Conservation (phyloP, 2,329 filamentous ascomycete genomes). For the Calonectria pauciramosa region DNA sequence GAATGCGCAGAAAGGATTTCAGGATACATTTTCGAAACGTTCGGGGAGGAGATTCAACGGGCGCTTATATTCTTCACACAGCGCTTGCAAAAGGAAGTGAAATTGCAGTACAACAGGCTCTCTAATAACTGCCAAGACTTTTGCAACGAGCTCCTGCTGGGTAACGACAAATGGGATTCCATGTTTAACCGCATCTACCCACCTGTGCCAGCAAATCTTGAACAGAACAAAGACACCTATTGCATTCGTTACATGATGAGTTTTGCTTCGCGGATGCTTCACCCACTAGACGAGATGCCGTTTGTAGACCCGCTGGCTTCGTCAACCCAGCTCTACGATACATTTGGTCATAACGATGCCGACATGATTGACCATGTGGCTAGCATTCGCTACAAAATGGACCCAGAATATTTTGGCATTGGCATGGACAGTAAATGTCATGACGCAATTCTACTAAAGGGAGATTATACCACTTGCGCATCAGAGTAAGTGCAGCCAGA, state of each 20-base stretch:
- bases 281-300: not conserved
- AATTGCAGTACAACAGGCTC: not conserved
- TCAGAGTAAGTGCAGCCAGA: no score
- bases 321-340: not conserved
- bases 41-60: not conserved
- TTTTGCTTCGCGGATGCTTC: slow-evolving; percentile 1
- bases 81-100: not conserved
- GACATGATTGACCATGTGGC: not conserved
- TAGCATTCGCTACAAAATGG: not conserved
- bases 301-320: not conserved
- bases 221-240: not conserved
- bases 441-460: not conserved
- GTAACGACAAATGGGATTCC: not conserved
- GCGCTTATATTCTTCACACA: not conserved
- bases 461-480: not conserved
- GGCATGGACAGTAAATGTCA: not conserved
- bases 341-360: not conserved
- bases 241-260: slow-evolving; percentile 5
- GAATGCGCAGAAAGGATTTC: not conserved
- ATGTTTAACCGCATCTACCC: not conserved
- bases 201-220: not conserved
- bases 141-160: not conserved
- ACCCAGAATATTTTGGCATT: not conserved
- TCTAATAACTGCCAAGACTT: slow-evolving; percentile 2
- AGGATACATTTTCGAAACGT: not conserved